A percentile compares a stretch with the other conserved stretches of the same genome.
phyloP scores from a whole-genome alignment of 306 rosid genomes.

The Crataegus laevigata region DNA sequence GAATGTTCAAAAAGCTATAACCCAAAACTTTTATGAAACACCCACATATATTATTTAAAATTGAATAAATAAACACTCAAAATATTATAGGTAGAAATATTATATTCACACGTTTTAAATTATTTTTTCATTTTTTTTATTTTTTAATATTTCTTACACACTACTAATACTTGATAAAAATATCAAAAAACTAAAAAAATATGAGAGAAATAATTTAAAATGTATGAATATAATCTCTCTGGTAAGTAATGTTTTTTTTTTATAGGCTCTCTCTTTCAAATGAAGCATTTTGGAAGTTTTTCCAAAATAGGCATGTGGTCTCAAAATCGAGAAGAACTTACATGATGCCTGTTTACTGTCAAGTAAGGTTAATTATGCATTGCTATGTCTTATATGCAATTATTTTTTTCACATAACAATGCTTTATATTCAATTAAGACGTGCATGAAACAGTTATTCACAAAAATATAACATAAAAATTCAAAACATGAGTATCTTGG shows the following conservation, averaged over 20 bases:
- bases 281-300: constrained; percentile 22
- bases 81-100: not conserved
- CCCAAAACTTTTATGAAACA: constrained; percentile 2
- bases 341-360: no score
- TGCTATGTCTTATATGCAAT: no score
- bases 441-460: not conserved
- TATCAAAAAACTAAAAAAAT: no score
- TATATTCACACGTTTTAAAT: no score
- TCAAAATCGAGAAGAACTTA: not conserved
- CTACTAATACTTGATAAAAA: no score
- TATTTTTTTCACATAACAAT: no score
- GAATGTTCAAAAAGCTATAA: not conserved
- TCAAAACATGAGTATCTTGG: constrained; percentile 28
- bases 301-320: not conserved
- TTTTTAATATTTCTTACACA: no score
- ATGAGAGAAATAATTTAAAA: no score
- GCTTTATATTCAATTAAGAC: no score
- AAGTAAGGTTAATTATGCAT: no score
- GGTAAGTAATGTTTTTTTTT: not conserved
- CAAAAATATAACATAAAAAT: not conserved
- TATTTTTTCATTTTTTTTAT: no score
- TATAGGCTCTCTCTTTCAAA: constrained; percentile 1
- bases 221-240: no score
- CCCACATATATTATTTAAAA: not conserved
- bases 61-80: not conserved